Conservation (phyloP, 2,329 filamentous ascomycete genomes). For the Talaromyces sp. region DNA sequence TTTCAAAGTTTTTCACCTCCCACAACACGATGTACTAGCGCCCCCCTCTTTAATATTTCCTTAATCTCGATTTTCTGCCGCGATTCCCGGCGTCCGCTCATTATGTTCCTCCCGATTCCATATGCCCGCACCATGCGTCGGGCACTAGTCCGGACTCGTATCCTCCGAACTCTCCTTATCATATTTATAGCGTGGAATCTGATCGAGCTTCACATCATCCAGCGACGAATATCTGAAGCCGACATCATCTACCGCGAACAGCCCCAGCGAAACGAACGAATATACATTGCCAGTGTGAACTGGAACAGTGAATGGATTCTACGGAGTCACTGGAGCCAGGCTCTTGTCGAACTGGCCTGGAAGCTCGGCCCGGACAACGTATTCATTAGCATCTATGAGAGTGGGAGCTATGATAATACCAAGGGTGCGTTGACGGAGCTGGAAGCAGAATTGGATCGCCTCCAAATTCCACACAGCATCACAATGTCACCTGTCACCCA, state of each 20-base stretch:
- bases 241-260: constrained; percentile 11
- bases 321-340: constrained; percentile 63
- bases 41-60: background rate
- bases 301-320: constrained; percentile 68
- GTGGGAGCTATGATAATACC: constrained; percentile 69
- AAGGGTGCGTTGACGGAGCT: constrained; percentile 64
- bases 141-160: constrained; percentile 15
- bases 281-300: constrained; percentile 71
- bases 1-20: background rate
- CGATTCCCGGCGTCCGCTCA: constrained; percentile 7
- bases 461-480: constrained; percentile 59
- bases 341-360: constrained; percentile 60
- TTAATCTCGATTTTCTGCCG: background rate
- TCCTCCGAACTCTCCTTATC: constrained; percentile 21
- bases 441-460: constrained; percentile 55
- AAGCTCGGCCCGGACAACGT: constrained; percentile 65
- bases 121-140: constrained; percentile 16
- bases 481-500: constrained; percentile 63
- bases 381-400: constrained; percentile 69
- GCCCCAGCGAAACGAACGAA: constrained; percentile 31
- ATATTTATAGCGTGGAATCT: constrained; percentile 24
- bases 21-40: background rate
- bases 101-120: constrained; percentile 17
- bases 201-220: constrained; percentile 22
- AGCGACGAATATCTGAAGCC: constrained; percentile 16